Conservation (phyloP, 2,329 filamentous ascomycete species). For the Ceratocystiopsis brevicomis region DNA sequence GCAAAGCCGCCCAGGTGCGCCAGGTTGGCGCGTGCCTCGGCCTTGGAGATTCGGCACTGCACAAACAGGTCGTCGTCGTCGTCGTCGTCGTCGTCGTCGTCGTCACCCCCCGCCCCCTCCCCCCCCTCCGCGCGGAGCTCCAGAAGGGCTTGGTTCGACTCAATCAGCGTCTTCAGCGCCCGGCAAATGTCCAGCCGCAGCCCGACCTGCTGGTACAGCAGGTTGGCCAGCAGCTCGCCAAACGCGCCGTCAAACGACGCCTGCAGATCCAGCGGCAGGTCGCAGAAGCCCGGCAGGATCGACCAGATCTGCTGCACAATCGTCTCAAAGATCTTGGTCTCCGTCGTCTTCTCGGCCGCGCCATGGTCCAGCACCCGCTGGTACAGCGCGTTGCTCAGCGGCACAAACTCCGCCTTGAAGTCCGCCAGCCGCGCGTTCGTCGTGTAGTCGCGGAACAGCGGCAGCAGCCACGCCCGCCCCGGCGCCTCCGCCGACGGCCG, state of each 20-base stretch:
- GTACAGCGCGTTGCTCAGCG: slow-evolving; percentile 77
- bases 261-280: slow-evolving; percentile 62
- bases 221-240: slow-evolving; percentile 75
- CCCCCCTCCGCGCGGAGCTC: slow-evolving; percentile 32
- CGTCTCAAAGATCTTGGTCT: slow-evolving; percentile 95
- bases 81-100: slow-evolving; percentile 52
- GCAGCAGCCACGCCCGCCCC: slow-evolving; percentile 86
- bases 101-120: too few species aligned
- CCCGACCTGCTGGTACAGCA: slow-evolving; percentile 82
- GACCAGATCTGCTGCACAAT: slow-evolving; percentile 93
- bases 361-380: slow-evolving; percentile 74
- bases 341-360: slow-evolving; percentile 71
- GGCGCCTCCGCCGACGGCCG: slow-evolving; percentile 59
- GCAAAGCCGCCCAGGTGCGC: slow-evolving; percentile 62
- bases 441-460: slow-evolving; percentile 72
- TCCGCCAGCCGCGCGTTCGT: slow-evolving; percentile 75
- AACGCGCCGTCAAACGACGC: slow-evolving; percentile 71
- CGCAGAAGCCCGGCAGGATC: slow-evolving; percentile 82
- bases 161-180: slow-evolving; percentile 68
- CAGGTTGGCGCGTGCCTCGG: slow-evolving; percentile 59
- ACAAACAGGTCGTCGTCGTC: slow-evolving; percentile 59
- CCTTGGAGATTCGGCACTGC: slow-evolving; percentile 60
- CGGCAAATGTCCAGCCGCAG: slow-evolving; percentile 75
- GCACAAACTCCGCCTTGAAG: slow-evolving; percentile 72
- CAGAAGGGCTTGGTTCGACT: slow-evolving; percentile 73